Conservation (phyloP, 2,329 filamentous ascomycete species). For the Ascochyta fabae region DNA sequence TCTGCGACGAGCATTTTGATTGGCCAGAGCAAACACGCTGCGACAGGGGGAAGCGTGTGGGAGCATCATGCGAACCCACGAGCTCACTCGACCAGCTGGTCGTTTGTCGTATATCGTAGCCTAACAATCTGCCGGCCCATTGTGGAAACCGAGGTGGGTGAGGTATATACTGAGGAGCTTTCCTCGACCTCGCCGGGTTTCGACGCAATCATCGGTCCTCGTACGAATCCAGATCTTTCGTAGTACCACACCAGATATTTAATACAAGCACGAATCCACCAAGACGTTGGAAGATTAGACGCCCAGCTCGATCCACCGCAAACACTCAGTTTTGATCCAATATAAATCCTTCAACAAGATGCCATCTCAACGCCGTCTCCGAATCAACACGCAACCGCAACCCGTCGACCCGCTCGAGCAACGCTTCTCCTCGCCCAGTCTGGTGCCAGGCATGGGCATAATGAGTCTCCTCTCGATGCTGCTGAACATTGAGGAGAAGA, state of each 20-base stretch:
- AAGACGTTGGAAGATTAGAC: not conserved
- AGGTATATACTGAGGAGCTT: conserved; percentile 14
- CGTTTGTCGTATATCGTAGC: conserved; percentile 8
- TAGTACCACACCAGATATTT: not conserved
- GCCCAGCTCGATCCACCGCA: not conserved
- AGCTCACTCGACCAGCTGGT: conserved; percentile 9
- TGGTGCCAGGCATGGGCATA: conserved; percentile 18
- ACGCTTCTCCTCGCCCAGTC: conserved; percentile 16
- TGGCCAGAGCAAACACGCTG: conserved; percentile 1
- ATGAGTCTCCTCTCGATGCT: conserved; percentile 18
- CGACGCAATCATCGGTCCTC: not conserved
- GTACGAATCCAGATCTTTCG: conserved; percentile 5
- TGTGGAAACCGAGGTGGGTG: conserved; percentile 9
- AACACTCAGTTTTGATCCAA: no score
- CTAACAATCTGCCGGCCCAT: conserved; percentile 11
- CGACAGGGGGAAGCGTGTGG: conserved; percentile 8
- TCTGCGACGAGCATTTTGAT: conserved; percentile 8
- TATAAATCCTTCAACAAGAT: not conserved
- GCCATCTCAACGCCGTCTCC: conserved; percentile 12
- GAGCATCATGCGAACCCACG: conserved; percentile 19
- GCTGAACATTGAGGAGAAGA: conserved; percentile 17
- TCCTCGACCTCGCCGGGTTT: conserved; percentile 1
- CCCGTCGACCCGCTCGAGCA: conserved; percentile 14
- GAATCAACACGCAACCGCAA: conserved; percentile 8
- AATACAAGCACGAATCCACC: not conserved